These are phyloP conservation scores for Phytophthora podocarpi DNA, from an alignment of 352 stramenopile genomes.

Conservation along the genomic window DNA sequence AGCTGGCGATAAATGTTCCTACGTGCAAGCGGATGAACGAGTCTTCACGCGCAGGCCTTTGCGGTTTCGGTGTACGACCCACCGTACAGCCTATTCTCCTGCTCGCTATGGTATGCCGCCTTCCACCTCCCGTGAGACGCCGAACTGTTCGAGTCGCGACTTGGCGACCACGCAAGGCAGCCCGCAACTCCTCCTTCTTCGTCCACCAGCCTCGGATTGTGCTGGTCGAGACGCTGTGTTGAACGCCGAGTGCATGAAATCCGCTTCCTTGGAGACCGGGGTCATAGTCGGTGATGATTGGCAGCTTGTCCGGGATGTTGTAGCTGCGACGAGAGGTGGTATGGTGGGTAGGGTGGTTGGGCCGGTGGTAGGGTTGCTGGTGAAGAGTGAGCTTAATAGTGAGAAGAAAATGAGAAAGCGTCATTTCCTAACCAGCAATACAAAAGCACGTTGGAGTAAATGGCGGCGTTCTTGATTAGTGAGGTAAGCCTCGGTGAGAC, in stretches of 20 bases:
- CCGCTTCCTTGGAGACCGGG: slow-evolving; percentile 4
- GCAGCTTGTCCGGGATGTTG: too few relatives aligned
- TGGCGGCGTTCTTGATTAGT: too few relatives aligned
- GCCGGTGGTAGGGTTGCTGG: too few relatives aligned
- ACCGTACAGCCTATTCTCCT: not conserved
- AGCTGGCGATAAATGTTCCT: not conserved
- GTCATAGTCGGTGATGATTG: too few relatives aligned
- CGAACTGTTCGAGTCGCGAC: slow-evolving; percentile 1
- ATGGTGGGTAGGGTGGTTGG: too few relatives aligned
- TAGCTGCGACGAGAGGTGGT: too few relatives aligned
- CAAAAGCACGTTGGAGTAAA: too few relatives aligned
- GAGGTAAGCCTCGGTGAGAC: too few relatives aligned
- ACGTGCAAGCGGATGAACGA: not conserved
- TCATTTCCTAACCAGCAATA: too few relatives aligned
- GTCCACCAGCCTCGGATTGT: slow-evolving; percentile 4
- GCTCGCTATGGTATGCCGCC: not conserved
- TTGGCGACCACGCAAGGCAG: not conserved
- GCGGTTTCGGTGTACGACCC: not conserved
- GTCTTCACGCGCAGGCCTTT: slow-evolving; percentile 3
- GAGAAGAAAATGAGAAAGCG: too few relatives aligned
- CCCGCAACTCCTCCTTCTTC: not conserved
- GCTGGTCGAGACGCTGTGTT: not conserved
- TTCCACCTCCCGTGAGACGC: not conserved
- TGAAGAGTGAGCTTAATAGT: too few relatives aligned
- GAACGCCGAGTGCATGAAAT: not conserved